Evolutionary conservation across 73 alveolate genomes (phyloP), one percentile per base, ranked within the genome.

Genomic region (Tetrahymena borealis): DNA sequence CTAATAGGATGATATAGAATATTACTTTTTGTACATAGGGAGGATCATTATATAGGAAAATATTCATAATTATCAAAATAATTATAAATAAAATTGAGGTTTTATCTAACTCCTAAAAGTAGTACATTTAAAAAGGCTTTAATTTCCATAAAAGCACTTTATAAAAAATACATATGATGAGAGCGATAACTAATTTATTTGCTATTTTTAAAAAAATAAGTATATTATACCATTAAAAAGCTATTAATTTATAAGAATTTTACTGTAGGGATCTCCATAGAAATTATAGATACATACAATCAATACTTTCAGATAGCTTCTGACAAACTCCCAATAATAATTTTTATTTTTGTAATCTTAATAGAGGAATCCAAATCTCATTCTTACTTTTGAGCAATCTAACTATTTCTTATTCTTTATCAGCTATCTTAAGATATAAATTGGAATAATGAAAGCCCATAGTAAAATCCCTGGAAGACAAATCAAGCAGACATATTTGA

Each of bases 401-500:
- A 92, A 39, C n/a, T 92, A 39, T 7, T 92, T 36, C 78, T 92
- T 78, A 20, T 39, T 36, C 40, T 92, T 77, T 20, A 39, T 38
- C 92, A 92, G 4, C 15, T 42, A 78, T 36, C 18, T 38, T 40
- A 92, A 92, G 40, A 92, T 38, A 15, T 39, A 92, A 20, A 78
- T 12, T 0, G 95, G 95, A 39, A 92, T 92, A 1, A 92, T 38
- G 13, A 92, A 36, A 18, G 38, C 95, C 38, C 90, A 39, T 18
- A 90, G 11, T 15, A 92, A 37, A 16, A 90, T 38, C 24, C 92
- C 91, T 5, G 95, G 95, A 11, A 92, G 24, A n/a, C 90, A 60
- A 36, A 92, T 78, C 36, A 91, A 11, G 4, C 77, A 33, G 8
- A 92, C 28, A 91, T 91, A 92, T 92, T 92, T 92, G n/a, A 78